phyloP scores from a whole-genome alignment of 352 stramenopile species.

The Pythium periplocum region DNA sequence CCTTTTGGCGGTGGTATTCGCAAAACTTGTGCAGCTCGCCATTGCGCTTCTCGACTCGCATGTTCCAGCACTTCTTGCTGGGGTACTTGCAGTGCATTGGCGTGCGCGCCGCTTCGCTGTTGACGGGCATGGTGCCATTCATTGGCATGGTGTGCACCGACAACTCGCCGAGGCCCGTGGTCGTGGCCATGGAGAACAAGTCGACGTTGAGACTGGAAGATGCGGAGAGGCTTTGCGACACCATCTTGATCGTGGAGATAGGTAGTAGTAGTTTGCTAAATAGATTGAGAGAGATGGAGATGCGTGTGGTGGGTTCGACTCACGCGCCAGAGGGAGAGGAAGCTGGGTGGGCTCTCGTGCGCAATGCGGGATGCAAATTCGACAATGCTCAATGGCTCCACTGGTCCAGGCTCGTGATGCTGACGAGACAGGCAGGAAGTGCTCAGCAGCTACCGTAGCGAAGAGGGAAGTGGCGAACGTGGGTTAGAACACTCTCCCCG shows the following conservation, averaged over 20 bases:
- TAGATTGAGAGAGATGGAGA: neutral
- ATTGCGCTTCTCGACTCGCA: slow-evolving; percentile 76
- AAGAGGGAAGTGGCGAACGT: too few species aligned
- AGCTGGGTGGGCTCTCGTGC: slow-evolving; percentile 1
- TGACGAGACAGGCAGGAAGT: too few species aligned
- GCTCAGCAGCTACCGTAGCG: too few species aligned
- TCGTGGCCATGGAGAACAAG: slow-evolving; percentile 18
- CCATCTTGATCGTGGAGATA: slow-evolving; percentile 13
- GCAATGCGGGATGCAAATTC: slow-evolving; percentile 2
- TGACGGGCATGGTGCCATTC: slow-evolving; percentile 1
- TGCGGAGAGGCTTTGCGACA: slow-evolving; percentile 16
- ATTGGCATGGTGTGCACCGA: slow-evolving; percentile 17
- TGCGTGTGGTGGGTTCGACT: too few species aligned
- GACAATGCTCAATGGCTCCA: neutral
- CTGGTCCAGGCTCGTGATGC: too few species aligned
- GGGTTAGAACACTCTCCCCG: too few species aligned
- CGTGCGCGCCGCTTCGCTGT: slow-evolving; percentile 11
- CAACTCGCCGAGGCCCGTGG: slow-evolving; percentile 15
- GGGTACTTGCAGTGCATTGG: slow-evolving; percentile 46
- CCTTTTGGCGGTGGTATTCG: slow-evolving; percentile 81
- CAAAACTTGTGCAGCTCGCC: slow-evolving; percentile 84
- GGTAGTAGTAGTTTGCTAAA: neutral
- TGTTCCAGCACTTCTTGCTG: slow-evolving; percentile 83
- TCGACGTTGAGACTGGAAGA: slow-evolving; percentile 12
- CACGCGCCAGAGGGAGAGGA: too few species aligned